Base-by-base conservation (phyloP, 306 rosid species). In the Styphnolobium japonicum region DNA sequence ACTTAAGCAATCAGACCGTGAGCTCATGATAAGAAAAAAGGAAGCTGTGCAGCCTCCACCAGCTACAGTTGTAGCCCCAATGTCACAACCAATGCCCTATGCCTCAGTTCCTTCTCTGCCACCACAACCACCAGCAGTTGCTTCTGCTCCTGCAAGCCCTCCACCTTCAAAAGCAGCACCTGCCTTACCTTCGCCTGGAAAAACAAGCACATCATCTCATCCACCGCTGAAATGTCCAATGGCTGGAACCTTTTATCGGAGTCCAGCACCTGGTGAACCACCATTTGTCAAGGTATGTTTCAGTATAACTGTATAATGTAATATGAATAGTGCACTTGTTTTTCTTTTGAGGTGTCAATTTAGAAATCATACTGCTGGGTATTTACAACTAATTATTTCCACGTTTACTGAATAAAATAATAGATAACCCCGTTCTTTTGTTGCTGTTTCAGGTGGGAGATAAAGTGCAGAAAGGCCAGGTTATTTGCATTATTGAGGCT, bases 211-310 rank as follows among this genome's bases (percentile, higher is more conserved):
- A 19, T 86, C 94, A 25, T 89, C 97, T 85, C 94, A 88, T 80
- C 95, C 97, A 2, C 80, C 89, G 0, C 53, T 94, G 67, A 92
- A 89, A 82, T 86, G 86, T 88, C 98, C 98, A 69, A 94, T 94
- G 97, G 95, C 98, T n/a, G 98, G 98, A 78, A 94, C 97, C 84
- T 87, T 92, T 58, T 94, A 94, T 67, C 88, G 92, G 16, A 7
- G 87, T 82, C 85, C 97, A 23, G 97, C 9, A 5, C 98, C 98
- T 2, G 90, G 94, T 0, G 97, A 87, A 76, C 98, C 97, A n/a
- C 73, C 94, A 85, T 94, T 94, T 84, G 88, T 94, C 33, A 94
- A 94, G 92, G 98, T 77, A 84, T 83, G 73, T 71, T 60, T 66
- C 46, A 22, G 66, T 57, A 10, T 48, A 29, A 49, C n/a, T 8